phyloP scores from a whole-genome alignment of 2,329 filamentous ascomycete genomes.

The Arthrobotrys pseudoclavata region DNA sequence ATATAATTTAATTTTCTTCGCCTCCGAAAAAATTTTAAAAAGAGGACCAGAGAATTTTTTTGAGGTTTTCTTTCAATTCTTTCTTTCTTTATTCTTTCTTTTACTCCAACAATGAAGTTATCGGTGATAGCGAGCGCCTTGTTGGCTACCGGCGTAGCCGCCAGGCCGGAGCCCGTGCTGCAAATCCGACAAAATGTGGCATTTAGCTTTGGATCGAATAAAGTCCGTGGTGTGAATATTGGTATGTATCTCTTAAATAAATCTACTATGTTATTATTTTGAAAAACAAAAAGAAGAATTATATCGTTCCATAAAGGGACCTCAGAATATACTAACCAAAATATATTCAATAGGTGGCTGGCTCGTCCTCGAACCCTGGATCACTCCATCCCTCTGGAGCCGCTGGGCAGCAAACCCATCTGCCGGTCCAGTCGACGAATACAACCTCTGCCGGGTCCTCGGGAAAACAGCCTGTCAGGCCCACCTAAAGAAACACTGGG shows the following conservation, averaged over 20 bases:
- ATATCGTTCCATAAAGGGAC: not conserved
- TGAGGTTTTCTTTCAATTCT: conserved; percentile 3
- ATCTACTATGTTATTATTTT: too few relatives aligned
- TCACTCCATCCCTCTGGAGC: conserved; percentile 72
- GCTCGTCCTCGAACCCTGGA: conserved; percentile 68
- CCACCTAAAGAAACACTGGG: conserved; percentile 72
- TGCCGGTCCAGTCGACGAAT: conserved; percentile 72
- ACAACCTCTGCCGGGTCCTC: conserved; percentile 69
- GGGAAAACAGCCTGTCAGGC: conserved; percentile 69
- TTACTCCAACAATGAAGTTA: conserved; percentile 24
- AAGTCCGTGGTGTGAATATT: conserved; percentile 67
- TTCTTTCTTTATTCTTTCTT: conserved; percentile 3
- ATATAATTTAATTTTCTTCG: not conserved
- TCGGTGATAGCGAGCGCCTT: conserved; percentile 37
- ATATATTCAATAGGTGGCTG: conserved; percentile 64
- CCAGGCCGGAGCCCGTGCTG: conserved; percentile 26
- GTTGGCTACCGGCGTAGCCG: conserved; percentile 42
- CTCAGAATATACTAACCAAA: conserved; percentile 18
- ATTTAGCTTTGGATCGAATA: conserved; percentile 70
- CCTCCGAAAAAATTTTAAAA: not conserved
- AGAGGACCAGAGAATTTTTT: not conserved
- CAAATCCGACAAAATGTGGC: conserved; percentile 62
- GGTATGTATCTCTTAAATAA: conserved; percentile 27
- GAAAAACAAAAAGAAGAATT: not conserved
- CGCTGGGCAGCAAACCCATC: conserved; percentile 65